Percentiles rank a stretch among this genome's conserved stretches.
Conservation (phyloP, 2,329 filamentous ascomycete genomes). For the Talaromyces sp. region DNA sequence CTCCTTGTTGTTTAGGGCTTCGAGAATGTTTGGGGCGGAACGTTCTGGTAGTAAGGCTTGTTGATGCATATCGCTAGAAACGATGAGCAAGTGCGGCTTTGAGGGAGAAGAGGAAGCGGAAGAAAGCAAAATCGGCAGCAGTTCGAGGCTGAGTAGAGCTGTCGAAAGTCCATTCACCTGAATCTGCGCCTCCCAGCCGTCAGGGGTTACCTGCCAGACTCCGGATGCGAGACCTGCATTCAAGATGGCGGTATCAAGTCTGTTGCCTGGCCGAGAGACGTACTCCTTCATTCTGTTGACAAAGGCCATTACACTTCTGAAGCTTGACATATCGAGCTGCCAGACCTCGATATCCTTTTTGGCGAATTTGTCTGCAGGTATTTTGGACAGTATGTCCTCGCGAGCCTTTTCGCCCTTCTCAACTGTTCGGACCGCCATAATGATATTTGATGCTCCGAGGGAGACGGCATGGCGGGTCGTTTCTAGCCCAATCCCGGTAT, state of each 20-base stretch:
- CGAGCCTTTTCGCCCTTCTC: constrained; percentile 47
- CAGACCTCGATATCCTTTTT: constrained; percentile 42
- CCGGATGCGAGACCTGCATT: constrained; percentile 40
- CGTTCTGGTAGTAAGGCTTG: constrained; percentile 22
- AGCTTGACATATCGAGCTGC: constrained; percentile 46
- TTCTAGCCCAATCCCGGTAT: constrained; percentile 20
- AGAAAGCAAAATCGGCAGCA: constrained; percentile 14
- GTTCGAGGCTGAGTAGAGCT: constrained; percentile 43
- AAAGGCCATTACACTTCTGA: constrained; percentile 41
- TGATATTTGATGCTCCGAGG: constrained; percentile 21
- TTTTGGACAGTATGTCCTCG: constrained; percentile 38
- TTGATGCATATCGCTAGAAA: constrained; percentile 23
- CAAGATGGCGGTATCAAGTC: constrained; percentile 38
- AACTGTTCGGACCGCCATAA: constrained; percentile 42
- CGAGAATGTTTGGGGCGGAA: constrained; percentile 20
- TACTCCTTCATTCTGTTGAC: constrained; percentile 25
- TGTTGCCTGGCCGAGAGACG: constrained; percentile 27
- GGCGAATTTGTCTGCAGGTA: neutral
- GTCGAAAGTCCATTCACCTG: constrained; percentile 55
- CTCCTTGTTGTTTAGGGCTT: constrained; percentile 16
- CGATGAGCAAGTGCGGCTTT: constrained; percentile 21
- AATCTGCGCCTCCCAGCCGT: constrained; percentile 45
- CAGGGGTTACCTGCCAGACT: constrained; percentile 36
- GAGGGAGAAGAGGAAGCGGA: constrained; percentile 11
- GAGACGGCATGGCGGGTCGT: constrained; percentile 11